Percentiles rank a stretch among this genome's conserved stretches.
Evolutionary conservation across 768 basidiomycete species (phyloP).

Genomic region (Rubroboletus pulcherrimus): DNA sequence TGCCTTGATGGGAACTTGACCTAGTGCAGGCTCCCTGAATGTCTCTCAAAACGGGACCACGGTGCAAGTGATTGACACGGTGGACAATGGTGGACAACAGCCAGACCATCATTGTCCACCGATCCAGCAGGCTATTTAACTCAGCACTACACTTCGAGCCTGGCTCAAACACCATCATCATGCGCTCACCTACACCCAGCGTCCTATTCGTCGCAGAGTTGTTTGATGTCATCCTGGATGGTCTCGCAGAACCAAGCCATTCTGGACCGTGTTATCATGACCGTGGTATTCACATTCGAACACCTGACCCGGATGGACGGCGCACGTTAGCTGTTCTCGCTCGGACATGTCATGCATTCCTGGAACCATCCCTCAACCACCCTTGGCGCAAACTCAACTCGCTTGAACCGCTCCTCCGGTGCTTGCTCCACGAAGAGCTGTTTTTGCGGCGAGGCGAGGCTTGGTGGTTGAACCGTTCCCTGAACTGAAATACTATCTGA

Average conservation of each 20-base stretch:
- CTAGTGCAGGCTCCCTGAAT: neutral
- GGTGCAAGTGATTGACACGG: neutral
- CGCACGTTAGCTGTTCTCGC: neutral
- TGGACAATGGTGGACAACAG: neutral
- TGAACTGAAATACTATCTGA: neutral
- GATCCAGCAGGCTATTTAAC: neutral
- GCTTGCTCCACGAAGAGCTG: neutral
- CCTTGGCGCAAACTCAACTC: neutral
- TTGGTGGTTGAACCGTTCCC: neutral
- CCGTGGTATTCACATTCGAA: neutral
- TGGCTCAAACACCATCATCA: neutral
- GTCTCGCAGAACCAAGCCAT: neutral
- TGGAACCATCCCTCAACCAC: neutral
- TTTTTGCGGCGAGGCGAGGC: too few relatives aligned
- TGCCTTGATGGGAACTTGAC: neutral
- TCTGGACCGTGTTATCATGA: neutral
- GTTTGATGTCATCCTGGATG: neutral
- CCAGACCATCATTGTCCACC: neutral
- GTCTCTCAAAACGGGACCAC: neutral
- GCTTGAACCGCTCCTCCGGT: neutral
- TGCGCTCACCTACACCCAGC: neutral
- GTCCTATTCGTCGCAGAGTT: neutral
- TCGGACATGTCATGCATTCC: constrained; percentile 2
- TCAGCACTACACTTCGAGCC: neutral
- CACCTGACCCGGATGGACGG: neutral